Evolutionary conservation across 257 asterid genomes (phyloP), one percentile per base, ranked within the genome.

Genomic region (Solanum rostratum): DNA sequence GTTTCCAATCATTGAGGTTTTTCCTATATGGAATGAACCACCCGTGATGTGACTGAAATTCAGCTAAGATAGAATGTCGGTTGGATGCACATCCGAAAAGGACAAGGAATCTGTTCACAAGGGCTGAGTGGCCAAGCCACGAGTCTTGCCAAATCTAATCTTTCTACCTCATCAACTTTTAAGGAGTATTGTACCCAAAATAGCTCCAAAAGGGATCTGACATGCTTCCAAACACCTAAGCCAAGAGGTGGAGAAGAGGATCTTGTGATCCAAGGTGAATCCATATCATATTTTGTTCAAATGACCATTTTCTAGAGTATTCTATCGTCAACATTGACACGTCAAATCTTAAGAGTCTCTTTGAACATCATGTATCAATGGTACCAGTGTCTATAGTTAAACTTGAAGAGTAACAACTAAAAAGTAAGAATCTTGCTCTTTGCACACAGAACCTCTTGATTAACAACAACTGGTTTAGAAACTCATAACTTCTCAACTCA

Each of bases 371-470:
- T 59, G 68, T 59, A 59, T 33, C 68, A 59, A 59, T 16, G 68
- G 11, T 10, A 22, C 68, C 68, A 6, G 83, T 94, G 98, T 65
- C 98, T 90, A 81, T 96, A 92, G 84, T 92, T 96, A 87, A 96
- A 96, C 98, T 97, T 95, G 93, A 84, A 85, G 68, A 9, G 68
- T 11, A 60, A 27, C 18, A 22, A 14, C 68, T 60, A 60, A 22
- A 11, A 60, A 60, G 68, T 60, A 60, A 59, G 66, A 59, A 29
- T 59, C 13, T 59, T 22, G 33, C 66, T 20, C 24, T 59, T 45
- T 52, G 33, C 68, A 24, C 37, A 11, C 5, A 60, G 68, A 60
- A 37, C 37, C 68, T 60, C 20, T 60, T 11, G 22, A 22, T 60
- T 22, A 59, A n/a, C 30, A 60, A 22, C 16, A 10, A 10, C 68